Evolutionary conservation across 768 basidiomycete genomes (phyloP), one percentile per base, ranked within the genome.

Genomic region (Termitomyces sp.): DNA sequence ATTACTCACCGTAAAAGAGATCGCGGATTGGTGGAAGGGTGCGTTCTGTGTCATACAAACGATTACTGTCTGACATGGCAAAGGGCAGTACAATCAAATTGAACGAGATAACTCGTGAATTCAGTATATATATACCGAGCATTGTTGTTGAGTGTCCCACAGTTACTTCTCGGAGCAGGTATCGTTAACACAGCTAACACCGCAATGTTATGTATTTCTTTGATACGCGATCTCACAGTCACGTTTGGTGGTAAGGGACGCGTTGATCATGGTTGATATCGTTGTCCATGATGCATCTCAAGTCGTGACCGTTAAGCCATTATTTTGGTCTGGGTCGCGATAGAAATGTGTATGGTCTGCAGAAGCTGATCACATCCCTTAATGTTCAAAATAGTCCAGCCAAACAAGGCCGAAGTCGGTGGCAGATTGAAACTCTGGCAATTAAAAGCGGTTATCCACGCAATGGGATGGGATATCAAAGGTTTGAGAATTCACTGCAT

Each of bases 11-110:
- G 77, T 80, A 74, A 67, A 89, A 85, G 59, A 89, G 72, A 70
- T 87, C 85, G 52, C 86, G 84, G 57, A 90, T 88, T 49, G 87
- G 80, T 42, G 88, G 88, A 59, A 90, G 83, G 16, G 82, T 86
- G 46, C 86, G 81, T 60, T 75, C 71, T 57, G 66, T 64, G 33
- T 60, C 42, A 58, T 24, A 20, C 56, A 61, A 65, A 59, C 61
- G 65, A 66, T 68, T 70, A 64, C 70, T 67, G 61, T 70, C 68
- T 57, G 68, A 62, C 71, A 73, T 73, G 56, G 47, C 16, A 34
- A 34, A 41, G 11, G 22, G 37, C 41, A 2, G 27, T 9, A 37
- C 52, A 0, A 53, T 53, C 27, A 41, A 39, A 18, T 53, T 39
- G 52, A 41, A 49, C 49, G 55, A 57, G 54, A 53, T 24, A 36